Evolutionary conservation across 2,329 filamentous ascomycete genomes (phyloP).

Genomic region (Penicillium sp.): DNA sequence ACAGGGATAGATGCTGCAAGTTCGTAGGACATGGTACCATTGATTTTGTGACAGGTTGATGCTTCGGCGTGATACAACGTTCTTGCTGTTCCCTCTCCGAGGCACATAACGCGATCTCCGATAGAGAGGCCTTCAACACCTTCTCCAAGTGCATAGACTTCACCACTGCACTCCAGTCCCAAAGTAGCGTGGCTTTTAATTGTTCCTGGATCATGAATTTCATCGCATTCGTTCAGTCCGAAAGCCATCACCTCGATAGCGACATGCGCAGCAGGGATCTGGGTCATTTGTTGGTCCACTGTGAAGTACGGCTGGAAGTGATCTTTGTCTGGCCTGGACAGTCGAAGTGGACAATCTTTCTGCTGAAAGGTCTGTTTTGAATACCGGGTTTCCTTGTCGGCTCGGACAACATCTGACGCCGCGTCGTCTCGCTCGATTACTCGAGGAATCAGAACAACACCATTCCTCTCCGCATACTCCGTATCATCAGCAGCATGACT

Average conservation of each 20-base stretch:
- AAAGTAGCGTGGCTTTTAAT: background rate
- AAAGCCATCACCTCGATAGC: constrained; percentile 34
- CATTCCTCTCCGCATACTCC: constrained; percentile 25
- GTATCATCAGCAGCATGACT: constrained; percentile 12
- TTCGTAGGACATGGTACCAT: constrained; percentile 19
- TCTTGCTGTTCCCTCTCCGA: constrained; percentile 16
- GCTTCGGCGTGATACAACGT: constrained; percentile 16
- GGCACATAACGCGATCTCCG: constrained; percentile 26
- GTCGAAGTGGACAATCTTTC: constrained; percentile 4
- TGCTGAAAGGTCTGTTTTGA: constrained; percentile 15
- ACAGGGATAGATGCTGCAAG: constrained; percentile 22
- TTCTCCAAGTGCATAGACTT: constrained; percentile 18
- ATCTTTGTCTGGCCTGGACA: background rate
- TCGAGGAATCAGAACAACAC: constrained; percentile 24
- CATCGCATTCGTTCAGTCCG: constrained; percentile 31
- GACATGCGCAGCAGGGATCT: constrained; percentile 22
- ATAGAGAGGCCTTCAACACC: constrained; percentile 11
- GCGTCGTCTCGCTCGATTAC: constrained; percentile 15
- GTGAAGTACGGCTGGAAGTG: constrained; percentile 9
- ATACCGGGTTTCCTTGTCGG: background rate
- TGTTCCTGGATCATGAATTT: background rate
- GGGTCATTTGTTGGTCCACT: background rate
- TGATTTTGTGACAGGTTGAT: constrained; percentile 22
- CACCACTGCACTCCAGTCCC: constrained; percentile 21
- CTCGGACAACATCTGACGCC: constrained; percentile 3